Conservation (phyloP, 192 early-diverging fungal species). For the Coemansia sp. region DNA sequence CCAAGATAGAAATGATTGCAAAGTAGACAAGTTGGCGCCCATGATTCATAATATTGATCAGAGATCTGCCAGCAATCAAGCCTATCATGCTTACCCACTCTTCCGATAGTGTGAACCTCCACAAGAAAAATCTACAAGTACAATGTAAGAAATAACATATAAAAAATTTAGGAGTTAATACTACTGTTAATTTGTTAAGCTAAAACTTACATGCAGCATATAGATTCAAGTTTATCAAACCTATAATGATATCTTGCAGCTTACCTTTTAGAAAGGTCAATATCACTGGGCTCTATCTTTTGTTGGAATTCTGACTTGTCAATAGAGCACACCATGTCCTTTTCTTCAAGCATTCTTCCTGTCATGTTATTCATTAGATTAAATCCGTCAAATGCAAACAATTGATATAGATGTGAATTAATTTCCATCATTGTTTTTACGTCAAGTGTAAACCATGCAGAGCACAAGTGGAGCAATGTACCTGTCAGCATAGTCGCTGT, state of each 20-base stretch:
- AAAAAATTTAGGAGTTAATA: background rate
- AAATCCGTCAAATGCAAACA: background rate
- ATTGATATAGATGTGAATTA: background rate
- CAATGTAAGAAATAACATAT: background rate
- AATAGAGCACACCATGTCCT: background rate
- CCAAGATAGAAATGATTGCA: background rate
- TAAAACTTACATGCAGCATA: background rate
- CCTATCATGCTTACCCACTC: background rate
- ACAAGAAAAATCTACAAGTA: background rate
- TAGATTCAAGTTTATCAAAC: background rate
- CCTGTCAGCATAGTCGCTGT: too few species aligned
- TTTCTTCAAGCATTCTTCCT: background rate
- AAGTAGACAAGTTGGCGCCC: background rate
- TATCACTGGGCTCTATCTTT: background rate
- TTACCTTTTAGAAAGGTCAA: background rate
- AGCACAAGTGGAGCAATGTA: too few species aligned
- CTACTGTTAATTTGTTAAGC: too few species aligned
- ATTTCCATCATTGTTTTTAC: too few species aligned
- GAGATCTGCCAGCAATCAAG: background rate
- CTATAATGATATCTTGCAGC: background rate
- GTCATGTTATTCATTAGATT: background rate
- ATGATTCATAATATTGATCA: background rate
- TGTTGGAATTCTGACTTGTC: background rate
- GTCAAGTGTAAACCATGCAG: too few species aligned
- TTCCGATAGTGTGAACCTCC: background rate